A percentile compares a stretch with the other conserved stretches of the same genome.
Evolutionary conservation across 345 rosid genomes (phyloP).

Genomic region (Zanthoxylum bungeanum): DNA sequence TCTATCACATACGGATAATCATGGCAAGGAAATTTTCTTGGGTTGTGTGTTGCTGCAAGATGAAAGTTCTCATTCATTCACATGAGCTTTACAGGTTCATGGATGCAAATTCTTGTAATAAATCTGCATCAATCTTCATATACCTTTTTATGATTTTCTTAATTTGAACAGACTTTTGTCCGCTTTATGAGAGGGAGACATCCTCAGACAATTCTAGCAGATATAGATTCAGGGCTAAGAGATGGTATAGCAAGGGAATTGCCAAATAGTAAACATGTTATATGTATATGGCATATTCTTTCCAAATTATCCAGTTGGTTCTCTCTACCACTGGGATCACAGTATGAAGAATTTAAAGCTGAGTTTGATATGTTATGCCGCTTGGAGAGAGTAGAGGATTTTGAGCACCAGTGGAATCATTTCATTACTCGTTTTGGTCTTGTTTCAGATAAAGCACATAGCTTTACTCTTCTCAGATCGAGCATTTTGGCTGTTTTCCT

Average conservation of each 20-base stretch:
- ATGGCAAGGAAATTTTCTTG: conserved; percentile 66
- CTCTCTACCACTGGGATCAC: conserved; percentile 61
- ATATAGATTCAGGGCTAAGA: conserved; percentile 74
- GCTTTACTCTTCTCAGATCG: conserved; percentile 64
- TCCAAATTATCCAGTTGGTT: conserved; percentile 93
- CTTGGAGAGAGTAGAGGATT: conserved; percentile 58
- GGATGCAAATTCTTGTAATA: conserved; percentile 30
- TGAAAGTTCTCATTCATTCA: conserved; percentile 60
- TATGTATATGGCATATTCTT: conserved; percentile 61
- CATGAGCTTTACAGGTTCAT: conserved; percentile 97
- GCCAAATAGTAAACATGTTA: conserved; percentile 69
- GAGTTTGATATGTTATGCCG: conserved; percentile 65
- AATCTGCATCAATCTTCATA: conserved; percentile 24
- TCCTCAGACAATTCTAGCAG: conserved; percentile 82
- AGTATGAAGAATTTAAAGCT: conserved; percentile 64
- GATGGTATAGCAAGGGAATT: conserved; percentile 78
- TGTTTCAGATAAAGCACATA: conserved; percentile 70
- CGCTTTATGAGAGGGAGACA: conserved; percentile 73
- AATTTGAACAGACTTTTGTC: conserved; percentile 75
- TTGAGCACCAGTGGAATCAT: conserved; percentile 76
- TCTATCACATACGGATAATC: conserved; percentile 77
- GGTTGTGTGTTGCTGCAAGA: conserved; percentile 87
- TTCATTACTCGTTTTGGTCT: conserved; percentile 75
- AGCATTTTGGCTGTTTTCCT: conserved; percentile 66
- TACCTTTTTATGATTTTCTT: conserved; percentile 32